Percentiles rank a stretch among this genome's conserved stretches.
These are phyloP conservation scores for Globisporangium abappressorium DNA, from an alignment of 352 stramenopile species.

Conservation along the genomic window DNA sequence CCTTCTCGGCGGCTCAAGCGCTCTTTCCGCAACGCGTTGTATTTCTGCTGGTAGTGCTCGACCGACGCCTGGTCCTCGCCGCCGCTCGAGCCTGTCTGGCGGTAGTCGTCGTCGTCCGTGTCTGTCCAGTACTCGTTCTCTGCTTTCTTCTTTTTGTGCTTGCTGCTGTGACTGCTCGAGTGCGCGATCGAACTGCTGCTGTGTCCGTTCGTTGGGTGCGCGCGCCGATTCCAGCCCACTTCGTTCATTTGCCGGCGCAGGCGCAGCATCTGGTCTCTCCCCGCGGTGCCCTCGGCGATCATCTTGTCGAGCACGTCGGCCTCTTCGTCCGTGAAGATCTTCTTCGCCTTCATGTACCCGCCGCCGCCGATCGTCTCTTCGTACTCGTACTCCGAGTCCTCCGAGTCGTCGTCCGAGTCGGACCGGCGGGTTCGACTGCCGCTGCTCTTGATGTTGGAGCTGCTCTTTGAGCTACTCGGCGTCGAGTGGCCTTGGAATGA, in stretches of 20 bases:
- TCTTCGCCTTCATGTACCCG: constrained; percentile 58
- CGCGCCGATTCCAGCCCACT: constrained; percentile 52
- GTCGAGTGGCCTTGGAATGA: constrained; percentile 49
- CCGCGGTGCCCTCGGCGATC: constrained; percentile 72
- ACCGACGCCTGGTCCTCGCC: constrained; percentile 30
- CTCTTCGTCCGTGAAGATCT: constrained; percentile 63
- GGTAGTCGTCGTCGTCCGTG: constrained; percentile 45
- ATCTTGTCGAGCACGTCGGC: constrained; percentile 76
- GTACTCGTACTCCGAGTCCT: constrained; percentile 40
- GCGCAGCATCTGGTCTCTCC: constrained; percentile 63
- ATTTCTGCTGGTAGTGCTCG: constrained; percentile 51
- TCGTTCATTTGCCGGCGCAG: constrained; percentile 65
- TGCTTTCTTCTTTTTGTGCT: constrained; percentile 26
- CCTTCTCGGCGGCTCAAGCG: constrained; percentile 44
- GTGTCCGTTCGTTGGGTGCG: constrained; percentile 20
- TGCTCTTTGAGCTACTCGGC: constrained; percentile 13
- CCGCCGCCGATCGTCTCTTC: constrained; percentile 27
- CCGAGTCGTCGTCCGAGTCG: constrained; percentile 39
- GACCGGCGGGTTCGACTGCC: not conserved
- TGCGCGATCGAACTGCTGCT: not conserved
- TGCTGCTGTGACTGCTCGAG: constrained; percentile 16
- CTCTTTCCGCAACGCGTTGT: constrained; percentile 52
- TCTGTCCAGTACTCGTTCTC: constrained; percentile 38
- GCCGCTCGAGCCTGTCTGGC: constrained; percentile 31
- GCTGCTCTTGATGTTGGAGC: not conserved